Base-by-base conservation (phyloP, 1,284 basidiomycete species). In the Chalciporus sp. region DNA sequence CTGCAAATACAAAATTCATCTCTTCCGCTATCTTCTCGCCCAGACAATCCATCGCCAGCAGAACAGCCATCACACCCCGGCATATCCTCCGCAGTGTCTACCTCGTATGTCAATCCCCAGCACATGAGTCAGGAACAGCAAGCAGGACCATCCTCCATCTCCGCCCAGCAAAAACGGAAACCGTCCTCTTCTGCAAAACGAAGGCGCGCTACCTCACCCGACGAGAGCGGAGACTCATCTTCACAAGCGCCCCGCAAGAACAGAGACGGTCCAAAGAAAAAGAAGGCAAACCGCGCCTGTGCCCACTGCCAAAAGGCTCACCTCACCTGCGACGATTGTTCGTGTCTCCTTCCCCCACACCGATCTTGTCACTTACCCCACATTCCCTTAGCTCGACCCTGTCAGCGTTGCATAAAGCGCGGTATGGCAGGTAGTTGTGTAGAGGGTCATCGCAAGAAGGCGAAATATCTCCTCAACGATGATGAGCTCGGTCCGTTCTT, bases 391-490 rank as follows among this genome's bases (percentile, higher is more conserved):
- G 94, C 92, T 54, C 89, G 96, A 52, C 96, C 96, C 26, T 99
- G 96, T 75, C 89, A 92, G 62, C 85, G 96, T 45, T 99, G 96
- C 69, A 81, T 94, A 50, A 98, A 96, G 74, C 95, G 96, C 60
- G 94, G 94, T 16, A 88, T 96, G 64, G 89, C 87, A 7, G 84
- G 86, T 55, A 89, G 86, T 56, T 99, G 96, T 69, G 88, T 89
- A 37, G 96, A 99, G 68, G 96, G 96, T 0, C 90, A 93, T 60
- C 84, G 96, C 61, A 99, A 99, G 77, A 98, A 98, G 75, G 96
- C 96, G 23, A 99, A 99, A 71, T 99, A 98, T 72, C 82, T 97
- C 16, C 77, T 95, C 58, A 93, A 96, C 70, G 93, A 95, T 46
- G 90, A 92, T 43, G 94, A 97, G 70, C 84, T 94, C 53, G 88